Percentiles rank a stretch among this genome's conserved stretches.
These are phyloP conservation scores for Hura crepitans DNA, from an alignment of 441 rosid species.

Conservation along the genomic window DNA sequence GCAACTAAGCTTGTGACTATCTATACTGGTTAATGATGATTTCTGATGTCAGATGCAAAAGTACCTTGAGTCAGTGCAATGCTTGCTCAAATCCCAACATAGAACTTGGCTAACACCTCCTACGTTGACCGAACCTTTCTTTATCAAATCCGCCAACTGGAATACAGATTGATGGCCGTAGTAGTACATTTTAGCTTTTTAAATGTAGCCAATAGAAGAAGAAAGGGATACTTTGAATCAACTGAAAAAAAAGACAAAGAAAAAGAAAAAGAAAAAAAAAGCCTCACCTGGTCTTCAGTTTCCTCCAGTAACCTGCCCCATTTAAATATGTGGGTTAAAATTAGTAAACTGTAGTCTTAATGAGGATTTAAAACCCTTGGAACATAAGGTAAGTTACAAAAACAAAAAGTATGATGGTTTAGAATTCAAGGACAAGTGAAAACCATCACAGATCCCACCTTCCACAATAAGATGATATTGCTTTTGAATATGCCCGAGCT, in stretches of 20 bases:
- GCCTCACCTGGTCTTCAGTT: conserved; percentile 86
- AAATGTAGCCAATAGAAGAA: neutral
- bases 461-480: conserved; percentile 85
- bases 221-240: neutral
- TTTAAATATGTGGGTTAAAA: conserved; percentile 27
- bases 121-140: conserved; percentile 59
- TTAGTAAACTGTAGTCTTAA: conserved; percentile 10
- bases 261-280: too few species aligned
- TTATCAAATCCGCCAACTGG: conserved; percentile 66
- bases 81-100: conserved; percentile 74
- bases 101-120: conserved; percentile 71
- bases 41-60: neutral
- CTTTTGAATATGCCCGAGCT: conserved; percentile 79
- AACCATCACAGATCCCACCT: conserved; percentile 45
- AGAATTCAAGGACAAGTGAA: conserved; percentile 1
- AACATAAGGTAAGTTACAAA: conserved; percentile 14
- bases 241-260: too few species aligned
- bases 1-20: neutral
- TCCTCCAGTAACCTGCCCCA: conserved; percentile 71
- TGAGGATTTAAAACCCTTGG: conserved; percentile 9
- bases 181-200: conserved; percentile 15
- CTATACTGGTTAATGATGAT: neutral
- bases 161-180: conserved; percentile 6
- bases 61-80: conserved; percentile 65
- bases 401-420: neutral